Base-by-base conservation (phyloP, 768 basidiomycete species). In the Hericium erinaceus region DNA sequence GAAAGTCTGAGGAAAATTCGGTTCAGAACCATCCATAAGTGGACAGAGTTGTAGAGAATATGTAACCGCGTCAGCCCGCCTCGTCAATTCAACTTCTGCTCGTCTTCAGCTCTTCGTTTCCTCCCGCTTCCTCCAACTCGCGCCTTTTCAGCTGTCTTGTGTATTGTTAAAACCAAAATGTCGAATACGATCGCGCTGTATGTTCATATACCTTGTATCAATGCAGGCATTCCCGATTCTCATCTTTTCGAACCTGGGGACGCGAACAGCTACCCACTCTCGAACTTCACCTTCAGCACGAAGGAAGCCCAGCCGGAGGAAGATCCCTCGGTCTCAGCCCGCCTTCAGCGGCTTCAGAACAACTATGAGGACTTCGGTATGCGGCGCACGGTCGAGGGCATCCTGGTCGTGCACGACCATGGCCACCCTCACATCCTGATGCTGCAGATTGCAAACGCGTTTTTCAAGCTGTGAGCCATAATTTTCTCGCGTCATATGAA, bases 321-420 rank as follows among this genome's bases (percentile, higher is more conserved):
- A 70, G 97, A 98, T 66, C 91, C 94, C 0, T 95, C 92, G 2
- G 97, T 99, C 2, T 87, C 92, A 1, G 92, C 95, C 2, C 89
- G 97, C 50, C 78, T 99, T 7, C 92, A 94, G 69, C 85, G 97
- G 15, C 80, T 99, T 11, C 90, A 97, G 69, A 90, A 91, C 69
- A 95, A 98, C 71, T 98, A 95, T 80, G 91, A 92, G 69, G 92
- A 95, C 70, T 93, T 87, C 70, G 97, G 97, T 9, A 95, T 98
- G 91, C 82, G 97, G 16, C 78, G 94, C 18, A 97, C 95, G 0
- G 95, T 97, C 8, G 95, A 97, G 67, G 92, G 84, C 49, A 83
- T 90, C 52, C 78, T 92, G 5, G 87, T 95, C 57, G 93, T 94
- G 5, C 92, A 97, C 72, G 94, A 98, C 69, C 95, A 98, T 64